Conservation (phyloP, 306 rosid species). For the Crataegus laevigata region DNA sequence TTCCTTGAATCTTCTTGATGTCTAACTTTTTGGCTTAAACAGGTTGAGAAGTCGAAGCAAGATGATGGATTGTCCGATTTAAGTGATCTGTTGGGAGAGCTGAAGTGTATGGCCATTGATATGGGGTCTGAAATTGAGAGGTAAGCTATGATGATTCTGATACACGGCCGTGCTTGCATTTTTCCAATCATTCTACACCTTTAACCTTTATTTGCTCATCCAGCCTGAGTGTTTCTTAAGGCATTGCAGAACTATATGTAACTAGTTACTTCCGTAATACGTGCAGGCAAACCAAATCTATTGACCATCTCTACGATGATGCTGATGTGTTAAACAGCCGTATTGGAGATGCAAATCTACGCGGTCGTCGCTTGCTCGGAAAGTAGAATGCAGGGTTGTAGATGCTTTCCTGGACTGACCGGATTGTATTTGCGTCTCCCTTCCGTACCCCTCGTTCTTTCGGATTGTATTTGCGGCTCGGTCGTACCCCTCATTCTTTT, state of each 20-base stretch:
- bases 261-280: neutral
- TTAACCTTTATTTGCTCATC: neutral
- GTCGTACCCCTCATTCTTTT: neutral
- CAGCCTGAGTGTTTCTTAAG: neutral
- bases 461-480: neutral
- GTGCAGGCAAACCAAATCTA: slow-evolving; percentile 66
- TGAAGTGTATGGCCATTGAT: slow-evolving; percentile 90
- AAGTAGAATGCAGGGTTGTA: slow-evolving; percentile 31
- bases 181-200: neutral
- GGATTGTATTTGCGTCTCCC: slow-evolving; percentile 6
- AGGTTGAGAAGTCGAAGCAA: slow-evolving; percentile 79
- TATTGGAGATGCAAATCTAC: slow-evolving; percentile 58
- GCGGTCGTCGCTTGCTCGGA: slow-evolving; percentile 70
- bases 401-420: slow-evolving; percentile 5
- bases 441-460: neutral
- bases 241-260: neutral
- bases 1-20: neutral
- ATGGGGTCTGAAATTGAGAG: slow-evolving; percentile 90
- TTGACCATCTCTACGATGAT: slow-evolving; percentile 44
- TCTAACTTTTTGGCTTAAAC: slow-evolving; percentile 10
- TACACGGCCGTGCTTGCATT: neutral
- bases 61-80: slow-evolving; percentile 79
- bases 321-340: slow-evolving; percentile 62
- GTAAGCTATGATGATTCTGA: slow-evolving; percentile 31
- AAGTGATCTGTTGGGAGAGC: slow-evolving; percentile 76